phyloP scores from a whole-genome alignment of 257 asterid species.

The Solanum sparsipilum region DNA sequence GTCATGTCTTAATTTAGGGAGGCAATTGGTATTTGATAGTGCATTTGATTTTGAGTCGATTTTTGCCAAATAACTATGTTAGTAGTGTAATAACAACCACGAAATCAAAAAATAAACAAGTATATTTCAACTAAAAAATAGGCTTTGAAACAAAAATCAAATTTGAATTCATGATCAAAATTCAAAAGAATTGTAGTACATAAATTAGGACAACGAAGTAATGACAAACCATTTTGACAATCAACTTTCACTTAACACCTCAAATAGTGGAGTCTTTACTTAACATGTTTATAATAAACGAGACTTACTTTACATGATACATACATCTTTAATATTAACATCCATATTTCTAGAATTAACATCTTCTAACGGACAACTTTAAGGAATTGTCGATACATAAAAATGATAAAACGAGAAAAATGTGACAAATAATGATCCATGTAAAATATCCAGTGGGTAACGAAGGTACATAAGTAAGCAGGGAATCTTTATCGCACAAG shows the following conservation, averaged over 20 bases:
- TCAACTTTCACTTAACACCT: neutral
- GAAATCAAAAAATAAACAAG: too few relatives aligned
- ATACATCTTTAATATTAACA: too few relatives aligned
- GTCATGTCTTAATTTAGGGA: neutral
- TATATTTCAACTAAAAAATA: neutral
- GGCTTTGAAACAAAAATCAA: too few relatives aligned
- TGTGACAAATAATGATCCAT: neutral
- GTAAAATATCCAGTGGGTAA: neutral
- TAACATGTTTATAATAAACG: too few relatives aligned
- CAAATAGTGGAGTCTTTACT: neutral
- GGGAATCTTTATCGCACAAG: neutral
- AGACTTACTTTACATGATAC: too few relatives aligned
- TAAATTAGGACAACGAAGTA: too few relatives aligned
- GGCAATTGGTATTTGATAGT: neutral
- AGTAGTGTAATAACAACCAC: neutral
- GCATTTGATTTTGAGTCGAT: neutral
- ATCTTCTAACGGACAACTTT: too few relatives aligned
- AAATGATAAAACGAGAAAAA: neutral
- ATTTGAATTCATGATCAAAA: too few relatives aligned
- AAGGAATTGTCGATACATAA: rapidly evolving
- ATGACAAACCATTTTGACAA: rapidly evolving
- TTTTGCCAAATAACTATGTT: neutral
- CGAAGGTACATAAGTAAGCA: neutral
- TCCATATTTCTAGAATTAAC: too few relatives aligned
- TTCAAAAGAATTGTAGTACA: too few relatives aligned